Conservation (phyloP, 306 rosid genomes). For the Sesbania bispinosa region DNA sequence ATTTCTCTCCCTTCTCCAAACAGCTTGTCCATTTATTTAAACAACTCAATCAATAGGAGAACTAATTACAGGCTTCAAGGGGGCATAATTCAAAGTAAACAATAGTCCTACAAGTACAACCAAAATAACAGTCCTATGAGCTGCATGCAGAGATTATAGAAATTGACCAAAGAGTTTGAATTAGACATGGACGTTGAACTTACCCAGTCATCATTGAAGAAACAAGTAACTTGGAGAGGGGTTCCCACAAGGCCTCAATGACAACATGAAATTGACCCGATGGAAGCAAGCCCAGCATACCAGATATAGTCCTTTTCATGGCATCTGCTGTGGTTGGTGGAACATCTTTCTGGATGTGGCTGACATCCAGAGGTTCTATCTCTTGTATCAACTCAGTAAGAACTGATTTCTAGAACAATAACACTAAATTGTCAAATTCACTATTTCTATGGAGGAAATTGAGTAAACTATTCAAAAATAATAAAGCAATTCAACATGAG, state of each 20-base stretch:
- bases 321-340: slow-evolving; percentile 84
- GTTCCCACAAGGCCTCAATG: slow-evolving; percentile 89
- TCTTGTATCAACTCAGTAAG: slow-evolving; percentile 77
- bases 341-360: slow-evolving; percentile 84
- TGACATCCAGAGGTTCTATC: slow-evolving; percentile 88
- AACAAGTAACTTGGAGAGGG: slow-evolving; percentile 81
- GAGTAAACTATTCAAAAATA: no score
- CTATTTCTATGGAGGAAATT: neutral
- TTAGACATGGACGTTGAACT: slow-evolving; percentile 15
- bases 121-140: neutral
- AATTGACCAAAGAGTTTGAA: neutral
- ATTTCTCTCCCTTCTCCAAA: slow-evolving; percentile 7
- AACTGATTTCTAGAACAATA: slow-evolving; percentile 53
- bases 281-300: slow-evolving; percentile 95
- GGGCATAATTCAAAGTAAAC: neutral
- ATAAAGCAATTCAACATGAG: neutral
- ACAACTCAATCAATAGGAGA: neutral
- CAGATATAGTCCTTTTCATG: slow-evolving; percentile 91
- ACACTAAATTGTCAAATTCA: slow-evolving; percentile 16
- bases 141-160: neutral
- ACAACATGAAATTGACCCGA: slow-evolving; percentile 84
- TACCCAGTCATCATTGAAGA: slow-evolving; percentile 98
- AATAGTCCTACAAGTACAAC: neutral
- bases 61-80: slow-evolving; percentile 3
- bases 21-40: neutral